These are phyloP conservation scores for Ustilago hordei DNA, from an alignment of 1,284 basidiomycete species.

Conservation along the genomic window DNA sequence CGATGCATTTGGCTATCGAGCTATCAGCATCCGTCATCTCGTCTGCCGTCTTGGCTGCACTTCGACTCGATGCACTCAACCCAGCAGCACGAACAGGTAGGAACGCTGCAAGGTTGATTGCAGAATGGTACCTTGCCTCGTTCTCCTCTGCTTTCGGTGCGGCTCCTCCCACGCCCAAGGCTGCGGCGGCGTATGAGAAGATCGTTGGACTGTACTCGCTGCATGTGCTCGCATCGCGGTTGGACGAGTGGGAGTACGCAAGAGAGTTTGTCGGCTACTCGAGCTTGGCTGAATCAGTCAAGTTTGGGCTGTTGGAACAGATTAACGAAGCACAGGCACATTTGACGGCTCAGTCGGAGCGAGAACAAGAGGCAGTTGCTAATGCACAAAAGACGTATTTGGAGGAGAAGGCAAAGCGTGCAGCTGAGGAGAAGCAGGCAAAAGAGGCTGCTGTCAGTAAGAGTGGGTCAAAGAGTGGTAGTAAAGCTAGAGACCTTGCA, in stretches of 20 bases:
- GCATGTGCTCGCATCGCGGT: constrained; percentile 51
- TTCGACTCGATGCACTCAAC: constrained; percentile 45
- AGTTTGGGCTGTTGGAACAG: constrained; percentile 46
- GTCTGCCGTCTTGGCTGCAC: constrained; percentile 52
- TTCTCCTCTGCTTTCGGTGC: constrained; percentile 38
- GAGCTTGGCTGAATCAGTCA: constrained; percentile 43
- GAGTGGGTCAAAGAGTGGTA: constrained; percentile 8
- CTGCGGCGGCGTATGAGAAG: constrained; percentile 49
- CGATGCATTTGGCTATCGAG: constrained; percentile 39
- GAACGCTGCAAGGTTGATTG: constrained; percentile 46
- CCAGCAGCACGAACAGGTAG: constrained; percentile 30
- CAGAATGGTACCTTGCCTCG: constrained; percentile 60
- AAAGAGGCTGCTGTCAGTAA: constrained; percentile 35
- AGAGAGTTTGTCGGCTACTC: constrained; percentile 57
- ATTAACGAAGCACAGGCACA: constrained; percentile 43
- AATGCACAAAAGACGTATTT: constrained; percentile 44
- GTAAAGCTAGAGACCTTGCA: constrained; percentile 30
- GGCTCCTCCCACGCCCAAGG: constrained; percentile 28
- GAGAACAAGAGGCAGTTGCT: constrained; percentile 40
- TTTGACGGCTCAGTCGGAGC: constrained; percentile 22
- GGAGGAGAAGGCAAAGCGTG: constrained; percentile 45
- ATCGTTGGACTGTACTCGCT: constrained; percentile 57
- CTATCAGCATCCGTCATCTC: constrained; percentile 52
- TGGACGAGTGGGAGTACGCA: constrained; percentile 62
- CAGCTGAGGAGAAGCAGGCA: constrained; percentile 37